These are phyloP conservation scores for Termitomyces sp. DNA, from an alignment of 768 basidiomycete species.

Conservation along the genomic window DNA sequence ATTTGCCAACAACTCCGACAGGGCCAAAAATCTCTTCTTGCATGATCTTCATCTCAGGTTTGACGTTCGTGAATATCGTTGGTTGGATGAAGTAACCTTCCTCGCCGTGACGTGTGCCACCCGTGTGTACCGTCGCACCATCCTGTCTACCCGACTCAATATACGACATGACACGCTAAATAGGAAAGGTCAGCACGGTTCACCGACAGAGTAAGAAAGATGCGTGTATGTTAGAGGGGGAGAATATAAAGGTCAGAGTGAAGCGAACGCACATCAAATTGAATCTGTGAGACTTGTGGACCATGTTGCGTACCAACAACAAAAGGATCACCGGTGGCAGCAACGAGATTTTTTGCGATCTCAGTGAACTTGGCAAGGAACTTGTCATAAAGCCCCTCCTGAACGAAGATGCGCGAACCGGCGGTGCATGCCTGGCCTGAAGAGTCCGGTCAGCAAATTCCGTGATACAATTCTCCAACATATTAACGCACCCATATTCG, in stretches of 20 bases:
- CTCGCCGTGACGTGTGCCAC: slow-evolving; percentile 52
- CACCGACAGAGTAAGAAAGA: background rate
- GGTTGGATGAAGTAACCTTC: slow-evolving; percentile 70
- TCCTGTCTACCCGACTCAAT: slow-evolving; percentile 69
- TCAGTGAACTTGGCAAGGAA: slow-evolving; percentile 60
- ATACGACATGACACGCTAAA: slow-evolving; percentile 66
- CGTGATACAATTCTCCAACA: background rate
- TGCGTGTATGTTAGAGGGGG: background rate
- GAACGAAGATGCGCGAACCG: slow-evolving; percentile 81
- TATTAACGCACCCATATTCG: slow-evolving; percentile 31
- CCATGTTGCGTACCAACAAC: slow-evolving; percentile 52
- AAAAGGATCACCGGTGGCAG: slow-evolving; percentile 61
- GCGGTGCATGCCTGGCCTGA: slow-evolving; percentile 71
- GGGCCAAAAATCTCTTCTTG: slow-evolving; percentile 75
- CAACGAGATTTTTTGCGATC: slow-evolving; percentile 42
- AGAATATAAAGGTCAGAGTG: background rate
- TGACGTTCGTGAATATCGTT: slow-evolving; percentile 64
- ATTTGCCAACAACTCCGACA: slow-evolving; percentile 66
- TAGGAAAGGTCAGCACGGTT: background rate
- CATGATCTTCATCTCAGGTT: slow-evolving; percentile 63
- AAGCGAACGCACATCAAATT: slow-evolving; percentile 52
- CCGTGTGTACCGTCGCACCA: slow-evolving; percentile 59
- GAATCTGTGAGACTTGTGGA: slow-evolving; percentile 66
- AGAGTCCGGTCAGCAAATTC: background rate
- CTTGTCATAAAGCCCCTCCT: slow-evolving; percentile 72